Percentiles rank a stretch among this genome's conserved stretches.
Conservation (phyloP, 2,329 filamentous ascomycete species). For the Phoma herbarum region DNA sequence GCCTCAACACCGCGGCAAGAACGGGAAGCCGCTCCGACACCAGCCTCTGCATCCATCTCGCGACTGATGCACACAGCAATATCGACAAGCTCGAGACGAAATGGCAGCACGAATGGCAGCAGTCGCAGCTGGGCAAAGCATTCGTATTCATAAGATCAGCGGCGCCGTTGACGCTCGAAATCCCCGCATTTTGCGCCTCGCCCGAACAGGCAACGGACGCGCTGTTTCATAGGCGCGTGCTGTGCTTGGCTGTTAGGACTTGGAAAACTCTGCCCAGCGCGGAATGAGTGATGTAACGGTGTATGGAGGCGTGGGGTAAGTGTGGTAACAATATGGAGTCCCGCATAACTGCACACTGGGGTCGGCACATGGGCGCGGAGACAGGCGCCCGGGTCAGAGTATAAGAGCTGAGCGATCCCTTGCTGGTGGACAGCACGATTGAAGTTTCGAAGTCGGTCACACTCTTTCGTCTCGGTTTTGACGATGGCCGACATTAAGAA, state of each 20-base stretch:
- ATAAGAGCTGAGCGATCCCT: slow-evolving; percentile 13
- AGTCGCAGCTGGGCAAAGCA: not conserved
- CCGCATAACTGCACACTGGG: slow-evolving; percentile 15
- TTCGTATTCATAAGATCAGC: slow-evolving; percentile 12
- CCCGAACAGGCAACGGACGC: slow-evolving; percentile 12
- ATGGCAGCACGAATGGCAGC: not conserved
- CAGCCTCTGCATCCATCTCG: not conserved
- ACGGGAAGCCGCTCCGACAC: not conserved
- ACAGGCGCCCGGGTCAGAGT: not conserved
- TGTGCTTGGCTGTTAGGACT: slow-evolving; percentile 12
- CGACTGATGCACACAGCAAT: slow-evolving; percentile 4
- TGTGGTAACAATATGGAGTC: slow-evolving; percentile 21
- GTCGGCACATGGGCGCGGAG: slow-evolving; percentile 19
- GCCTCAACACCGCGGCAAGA: slow-evolving; percentile 2
- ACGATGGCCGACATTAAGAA: slow-evolving; percentile 24
- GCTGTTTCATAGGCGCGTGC: slow-evolving; percentile 9
- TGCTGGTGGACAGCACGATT: slow-evolving; percentile 8
- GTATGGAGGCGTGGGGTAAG: slow-evolving; percentile 18
- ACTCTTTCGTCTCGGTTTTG: slow-evolving; percentile 1
- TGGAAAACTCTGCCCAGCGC: slow-evolving; percentile 20
- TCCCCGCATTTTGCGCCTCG: slow-evolving; percentile 20
- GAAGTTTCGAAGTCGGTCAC: slow-evolving; percentile 17
- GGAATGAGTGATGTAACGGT: slow-evolving; percentile 21
- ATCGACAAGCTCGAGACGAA: not conserved
- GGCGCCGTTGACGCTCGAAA: slow-evolving; percentile 17